Percentiles rank a stretch among this genome's conserved stretches.
Evolutionary conservation across 192 early-diverging fungal species (phyloP).

Genomic region (Coemansia sp.): DNA sequence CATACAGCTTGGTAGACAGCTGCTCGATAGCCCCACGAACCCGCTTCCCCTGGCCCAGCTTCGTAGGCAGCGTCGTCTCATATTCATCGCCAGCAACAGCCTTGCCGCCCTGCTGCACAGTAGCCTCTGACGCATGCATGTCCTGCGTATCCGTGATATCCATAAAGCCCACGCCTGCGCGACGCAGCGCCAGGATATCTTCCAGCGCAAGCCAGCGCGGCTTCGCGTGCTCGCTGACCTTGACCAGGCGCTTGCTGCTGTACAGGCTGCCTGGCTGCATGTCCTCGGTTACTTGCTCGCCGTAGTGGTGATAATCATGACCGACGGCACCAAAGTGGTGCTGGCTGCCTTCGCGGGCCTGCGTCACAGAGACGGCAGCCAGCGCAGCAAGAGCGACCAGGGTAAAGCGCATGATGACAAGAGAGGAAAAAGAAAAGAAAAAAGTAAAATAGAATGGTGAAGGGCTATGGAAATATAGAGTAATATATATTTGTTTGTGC

Average conservation of each 20-base stretch:
- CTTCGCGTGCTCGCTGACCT: constrained; percentile 53
- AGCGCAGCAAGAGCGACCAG: constrained; percentile 17
- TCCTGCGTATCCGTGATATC: constrained; percentile 80
- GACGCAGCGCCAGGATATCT: constrained; percentile 67
- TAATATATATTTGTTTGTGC: no score
- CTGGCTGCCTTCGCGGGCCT: constrained; percentile 11
- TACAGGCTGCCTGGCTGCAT: constrained; percentile 39
- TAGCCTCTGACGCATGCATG: constrained; percentile 3
- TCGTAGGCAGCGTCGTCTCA: constrained; percentile 50
- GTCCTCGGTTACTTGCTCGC: constrained; percentile 7
- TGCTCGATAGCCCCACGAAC: constrained; percentile 58
- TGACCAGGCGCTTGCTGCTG: constrained; percentile 52
- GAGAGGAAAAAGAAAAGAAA: constrained; percentile 11
- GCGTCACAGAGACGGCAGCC: constrained; percentile 10
- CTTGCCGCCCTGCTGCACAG: not conserved
- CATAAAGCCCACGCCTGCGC: constrained; percentile 70
- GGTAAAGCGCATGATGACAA: constrained; percentile 13
- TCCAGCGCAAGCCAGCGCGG: constrained; percentile 59
- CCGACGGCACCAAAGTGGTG: constrained; percentile 11
- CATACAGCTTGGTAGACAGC: constrained; percentile 67
- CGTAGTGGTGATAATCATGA: constrained; percentile 7
- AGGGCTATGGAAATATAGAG: not conserved
- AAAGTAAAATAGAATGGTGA: constrained; percentile 16
- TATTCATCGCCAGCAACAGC: not conserved
- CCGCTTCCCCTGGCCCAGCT: constrained; percentile 57